A percentile compares a stretch with the other conserved stretches of the same genome.
Conservation (phyloP, 495 filamentous ascomycete species). For the Symbiotaphrina buchneri region DNA sequence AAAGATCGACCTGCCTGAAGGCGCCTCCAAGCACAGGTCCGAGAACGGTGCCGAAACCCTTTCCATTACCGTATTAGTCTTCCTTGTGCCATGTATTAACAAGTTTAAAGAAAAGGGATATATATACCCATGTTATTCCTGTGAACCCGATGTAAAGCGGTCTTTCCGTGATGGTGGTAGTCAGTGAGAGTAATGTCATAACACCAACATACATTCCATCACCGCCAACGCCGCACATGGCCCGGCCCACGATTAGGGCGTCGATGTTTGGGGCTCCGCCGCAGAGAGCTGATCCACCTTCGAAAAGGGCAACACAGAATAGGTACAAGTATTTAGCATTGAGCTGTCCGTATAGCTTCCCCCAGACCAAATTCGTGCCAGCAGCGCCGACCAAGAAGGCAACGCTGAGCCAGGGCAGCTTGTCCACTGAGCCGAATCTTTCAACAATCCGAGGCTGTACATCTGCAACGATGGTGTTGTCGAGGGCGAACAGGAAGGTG, state of each 20-base stretch:
- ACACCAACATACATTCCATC: constrained; percentile 16
- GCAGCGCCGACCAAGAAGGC: constrained; percentile 27
- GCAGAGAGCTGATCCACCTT: constrained; percentile 27
- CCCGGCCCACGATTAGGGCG: constrained; percentile 29
- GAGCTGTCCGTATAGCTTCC: constrained; percentile 25
- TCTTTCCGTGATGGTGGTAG: constrained; percentile 13
- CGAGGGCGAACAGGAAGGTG: constrained; percentile 30
- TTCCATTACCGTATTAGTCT: no score
- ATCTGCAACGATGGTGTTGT: constrained; percentile 39
- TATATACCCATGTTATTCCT: constrained; percentile 23
- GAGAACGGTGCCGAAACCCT: constrained; percentile 20
- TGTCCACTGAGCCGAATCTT: constrained; percentile 23
- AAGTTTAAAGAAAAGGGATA: no score
- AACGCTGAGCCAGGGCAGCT: constrained; percentile 31
- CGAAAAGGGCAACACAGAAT: constrained; percentile 22
- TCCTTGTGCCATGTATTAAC: no score
- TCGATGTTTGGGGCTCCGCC: constrained; percentile 27
- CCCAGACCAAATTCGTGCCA: constrained; percentile 22
- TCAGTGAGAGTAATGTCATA: constrained; percentile 13
- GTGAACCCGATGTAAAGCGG: constrained; percentile 15
- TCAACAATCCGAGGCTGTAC: constrained; percentile 29
- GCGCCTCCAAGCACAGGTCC: constrained; percentile 42
- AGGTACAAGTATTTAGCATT: constrained; percentile 31
- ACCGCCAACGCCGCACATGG: constrained; percentile 19
- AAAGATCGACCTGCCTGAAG: no score